Percentiles rank a stretch among this genome's conserved stretches.
phyloP scores from a whole-genome alignment of 1,284 basidiomycete species.

The Ustilago shanxiensis region DNA sequence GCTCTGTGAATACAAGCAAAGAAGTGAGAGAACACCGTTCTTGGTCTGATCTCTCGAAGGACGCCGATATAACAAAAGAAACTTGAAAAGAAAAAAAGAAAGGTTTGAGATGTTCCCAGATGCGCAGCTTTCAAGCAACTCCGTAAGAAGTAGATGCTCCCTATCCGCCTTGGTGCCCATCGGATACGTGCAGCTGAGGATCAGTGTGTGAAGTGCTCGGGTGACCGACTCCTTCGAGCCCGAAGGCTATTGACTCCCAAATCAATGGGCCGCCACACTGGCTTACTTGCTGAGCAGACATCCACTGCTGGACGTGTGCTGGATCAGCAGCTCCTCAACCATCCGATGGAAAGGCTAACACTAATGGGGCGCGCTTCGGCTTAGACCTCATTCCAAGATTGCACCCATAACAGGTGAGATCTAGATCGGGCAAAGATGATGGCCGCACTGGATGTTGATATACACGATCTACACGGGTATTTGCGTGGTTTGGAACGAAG shows the following conservation, averaged over 20 bases:
- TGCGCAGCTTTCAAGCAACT: slow-evolving; percentile 60
- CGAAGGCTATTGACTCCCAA: slow-evolving; percentile 48
- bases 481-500: background rate
- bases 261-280: slow-evolving; percentile 48
- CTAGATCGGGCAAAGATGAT: background rate
- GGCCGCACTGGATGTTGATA: background rate
- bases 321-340: slow-evolving; percentile 52
- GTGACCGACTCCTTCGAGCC: slow-evolving; percentile 59
- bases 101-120: slow-evolving; percentile 51
- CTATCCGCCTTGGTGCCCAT: slow-evolving; percentile 50
- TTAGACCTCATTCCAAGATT: slow-evolving; percentile 53
- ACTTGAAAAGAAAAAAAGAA: slow-evolving; percentile 29
- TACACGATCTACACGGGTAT: slow-evolving; percentile 16
- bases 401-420: slow-evolving; percentile 52
- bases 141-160: slow-evolving; percentile 46
- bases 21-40: too few species aligned
- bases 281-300: slow-evolving; percentile 56
- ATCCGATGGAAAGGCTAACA: slow-evolving; percentile 58
- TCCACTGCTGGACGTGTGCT: slow-evolving; percentile 52
- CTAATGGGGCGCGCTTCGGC: slow-evolving; percentile 56
- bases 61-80: too few species aligned
- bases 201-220: slow-evolving; percentile 58
- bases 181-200: slow-evolving; percentile 61
- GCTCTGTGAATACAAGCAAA: background rate
- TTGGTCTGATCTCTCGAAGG: too few species aligned